These are phyloP conservation scores for Rutidosis leptorrhynchoides DNA, from an alignment of 129 eudicot species.

Conservation along the genomic window DNA sequence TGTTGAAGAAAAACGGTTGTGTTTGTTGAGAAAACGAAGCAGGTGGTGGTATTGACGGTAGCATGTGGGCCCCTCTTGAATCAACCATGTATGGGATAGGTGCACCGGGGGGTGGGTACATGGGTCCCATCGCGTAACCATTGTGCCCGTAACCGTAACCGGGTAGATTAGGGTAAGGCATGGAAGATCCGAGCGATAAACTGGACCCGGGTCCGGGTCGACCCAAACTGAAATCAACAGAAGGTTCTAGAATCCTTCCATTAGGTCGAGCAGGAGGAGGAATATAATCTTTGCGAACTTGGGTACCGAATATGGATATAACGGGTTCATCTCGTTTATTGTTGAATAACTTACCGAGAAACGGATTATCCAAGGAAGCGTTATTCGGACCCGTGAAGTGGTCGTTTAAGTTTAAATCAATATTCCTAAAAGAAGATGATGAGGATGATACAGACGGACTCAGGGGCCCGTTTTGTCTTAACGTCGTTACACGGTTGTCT, in stretches of 20 bases:
- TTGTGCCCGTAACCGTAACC: conserved; percentile 52
- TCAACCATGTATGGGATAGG: conserved; percentile 68
- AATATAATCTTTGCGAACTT: conserved; percentile 45
- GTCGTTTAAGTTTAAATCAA: conserved; percentile 73
- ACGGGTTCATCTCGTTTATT: conserved; percentile 49
- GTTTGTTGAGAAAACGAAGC: conserved; percentile 40
- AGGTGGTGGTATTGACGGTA: conserved; percentile 51
- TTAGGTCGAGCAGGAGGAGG: conserved; percentile 33
- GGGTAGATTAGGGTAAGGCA: conserved; percentile 44
- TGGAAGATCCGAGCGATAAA: conserved; percentile 35
- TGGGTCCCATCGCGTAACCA: conserved; percentile 40
- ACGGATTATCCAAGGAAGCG: conserved; percentile 32
- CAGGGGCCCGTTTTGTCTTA: conserved; percentile 36
- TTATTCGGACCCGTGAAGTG: conserved; percentile 46
- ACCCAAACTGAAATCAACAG: conserved; percentile 47
- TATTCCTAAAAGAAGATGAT: conserved; percentile 48
- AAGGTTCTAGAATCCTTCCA: conserved; percentile 42
- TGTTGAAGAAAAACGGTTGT: conserved; percentile 52
- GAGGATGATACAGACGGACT: conserved; percentile 51
- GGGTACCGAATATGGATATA: conserved; percentile 70
- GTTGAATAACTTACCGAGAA: conserved; percentile 43
- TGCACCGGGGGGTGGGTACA: conserved; percentile 50
- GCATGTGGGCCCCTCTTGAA: conserved; percentile 61
- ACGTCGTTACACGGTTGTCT: conserved; percentile 30
- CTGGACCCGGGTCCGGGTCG: conserved; percentile 42